A percentile compares a stretch with the other conserved stretches of the same genome.
phyloP scores from a whole-genome alignment of 768 basidiomycete species.

The Naematelia encephala region DNA sequence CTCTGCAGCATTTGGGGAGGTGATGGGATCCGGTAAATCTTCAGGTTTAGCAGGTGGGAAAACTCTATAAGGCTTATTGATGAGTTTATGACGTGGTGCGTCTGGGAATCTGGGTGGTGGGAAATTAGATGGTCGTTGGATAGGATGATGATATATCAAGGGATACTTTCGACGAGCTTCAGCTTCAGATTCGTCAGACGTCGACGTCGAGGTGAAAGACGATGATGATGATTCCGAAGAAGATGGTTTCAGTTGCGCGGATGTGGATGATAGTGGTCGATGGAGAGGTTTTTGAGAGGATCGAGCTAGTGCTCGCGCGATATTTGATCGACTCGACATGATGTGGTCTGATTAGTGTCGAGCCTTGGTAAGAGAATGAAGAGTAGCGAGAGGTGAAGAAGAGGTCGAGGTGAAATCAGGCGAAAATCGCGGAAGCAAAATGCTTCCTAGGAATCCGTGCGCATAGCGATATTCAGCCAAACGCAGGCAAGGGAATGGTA shows the following conservation, averaged over 20 bases:
- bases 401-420: no score
- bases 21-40: conserved; percentile 18
- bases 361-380: neutral
- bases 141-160: conserved; percentile 2
- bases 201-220: conserved; percentile 5
- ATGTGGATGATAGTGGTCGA: neutral
- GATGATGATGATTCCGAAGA: conserved; percentile 14
- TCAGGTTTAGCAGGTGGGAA: conserved; percentile 16
- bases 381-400: neutral
- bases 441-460: no score
- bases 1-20: conserved; percentile 12
- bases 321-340: neutral
- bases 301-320: neutral
- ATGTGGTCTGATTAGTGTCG: neutral
- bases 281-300: conserved; percentile 8
- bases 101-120: conserved; percentile 14
- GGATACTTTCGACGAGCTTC: neutral
- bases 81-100: conserved; percentile 32
- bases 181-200: neutral
- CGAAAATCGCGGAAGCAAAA: neutral
- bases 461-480: no score
- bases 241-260: neutral
- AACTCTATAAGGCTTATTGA: conserved; percentile 35
- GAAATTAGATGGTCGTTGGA: neutral
- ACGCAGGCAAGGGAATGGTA: neutral